Evolutionary conservation across 2,329 filamentous ascomycete species (phyloP).

Genomic region (Penicillium expansum): DNA sequence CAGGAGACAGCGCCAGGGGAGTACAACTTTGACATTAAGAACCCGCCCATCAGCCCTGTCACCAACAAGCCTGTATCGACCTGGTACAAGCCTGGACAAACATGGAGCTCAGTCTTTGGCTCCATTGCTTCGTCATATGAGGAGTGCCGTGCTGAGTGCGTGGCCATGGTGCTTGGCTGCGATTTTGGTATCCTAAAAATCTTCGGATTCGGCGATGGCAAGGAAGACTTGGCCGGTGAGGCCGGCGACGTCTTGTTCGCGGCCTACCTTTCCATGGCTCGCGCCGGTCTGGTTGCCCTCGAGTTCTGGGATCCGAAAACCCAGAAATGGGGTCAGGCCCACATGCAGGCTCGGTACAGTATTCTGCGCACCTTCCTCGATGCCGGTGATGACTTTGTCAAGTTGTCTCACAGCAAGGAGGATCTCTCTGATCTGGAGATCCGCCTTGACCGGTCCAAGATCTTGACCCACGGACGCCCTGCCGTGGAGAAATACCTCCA

Average conservation of each 20-base stretch:
- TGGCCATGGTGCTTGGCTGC: constrained; percentile 86
- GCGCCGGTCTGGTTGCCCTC: constrained; percentile 81
- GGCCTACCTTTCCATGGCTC: constrained; percentile 88
- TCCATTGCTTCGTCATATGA: constrained; percentile 85
- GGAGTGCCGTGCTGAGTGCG: constrained; percentile 90
- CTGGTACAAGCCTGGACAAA: constrained; percentile 94
- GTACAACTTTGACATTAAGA: constrained; percentile 83
- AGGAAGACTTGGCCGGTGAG: constrained; percentile 66
- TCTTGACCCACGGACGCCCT: constrained; percentile 75
- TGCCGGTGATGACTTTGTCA: constrained; percentile 83
- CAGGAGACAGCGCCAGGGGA: constrained; percentile 79
- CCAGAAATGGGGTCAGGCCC: constrained; percentile 87
- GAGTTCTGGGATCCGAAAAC: constrained; percentile 94
- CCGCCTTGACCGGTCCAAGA: constrained; percentile 79
- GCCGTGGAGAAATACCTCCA: constrained; percentile 85
- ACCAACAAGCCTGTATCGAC: constrained; percentile 73
- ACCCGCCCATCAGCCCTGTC: constrained; percentile 78
- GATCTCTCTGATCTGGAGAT: constrained; percentile 80
- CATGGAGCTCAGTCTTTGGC: constrained; percentile 90
- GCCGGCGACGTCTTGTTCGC: constrained; percentile 86
- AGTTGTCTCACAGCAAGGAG: constrained; percentile 69
- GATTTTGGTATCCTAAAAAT: constrained; percentile 86
- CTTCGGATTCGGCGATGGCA: constrained; percentile 84
- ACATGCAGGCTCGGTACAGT: constrained; percentile 87
- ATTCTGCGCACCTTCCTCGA: constrained; percentile 75